Percentiles rank a stretch among this genome's conserved stretches.
These are phyloP conservation scores for Acacia concinna DNA, from an alignment of 331 rosid genomes.

Conservation along the genomic window DNA sequence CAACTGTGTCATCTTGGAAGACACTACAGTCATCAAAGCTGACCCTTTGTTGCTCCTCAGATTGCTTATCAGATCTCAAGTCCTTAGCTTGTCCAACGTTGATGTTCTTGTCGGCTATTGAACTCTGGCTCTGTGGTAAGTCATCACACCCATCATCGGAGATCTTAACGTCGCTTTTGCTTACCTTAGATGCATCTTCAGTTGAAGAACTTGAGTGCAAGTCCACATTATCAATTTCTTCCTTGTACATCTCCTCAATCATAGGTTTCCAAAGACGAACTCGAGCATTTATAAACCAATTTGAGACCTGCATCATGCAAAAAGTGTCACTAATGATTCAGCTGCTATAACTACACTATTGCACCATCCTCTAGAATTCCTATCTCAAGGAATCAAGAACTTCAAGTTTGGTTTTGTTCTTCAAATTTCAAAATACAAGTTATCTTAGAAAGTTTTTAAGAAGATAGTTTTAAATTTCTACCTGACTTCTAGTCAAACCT, in stretches of 20 bases:
- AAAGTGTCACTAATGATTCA: background rate
- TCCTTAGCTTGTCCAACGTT: slow-evolving; percentile 49
- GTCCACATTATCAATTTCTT: slow-evolving; percentile 63
- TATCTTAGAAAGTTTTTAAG: slow-evolving; percentile 14
- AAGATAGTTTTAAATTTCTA: slow-evolving; percentile 25
- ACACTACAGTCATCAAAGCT: slow-evolving; percentile 44
- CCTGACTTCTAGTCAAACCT: slow-evolving; percentile 90
- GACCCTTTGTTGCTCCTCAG: slow-evolving; percentile 52
- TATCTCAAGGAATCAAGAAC: background rate
- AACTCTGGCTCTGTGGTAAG: slow-evolving; percentile 53
- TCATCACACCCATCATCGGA: slow-evolving; percentile 53
- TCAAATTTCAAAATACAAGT: too few relatives aligned
- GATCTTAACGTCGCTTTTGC: slow-evolving; percentile 48
- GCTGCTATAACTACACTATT: background rate
- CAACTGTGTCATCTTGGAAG: slow-evolving; percentile 41
- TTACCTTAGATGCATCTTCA: slow-evolving; percentile 55
- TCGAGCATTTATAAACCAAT: slow-evolving; percentile 89
- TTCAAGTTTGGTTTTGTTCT: background rate
- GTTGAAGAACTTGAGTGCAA: slow-evolving; percentile 72
- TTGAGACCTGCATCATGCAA: slow-evolving; percentile 60
- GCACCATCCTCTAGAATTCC: background rate
- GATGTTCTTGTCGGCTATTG: slow-evolving; percentile 49
- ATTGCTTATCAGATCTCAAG: slow-evolving; percentile 45
- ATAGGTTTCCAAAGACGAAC: slow-evolving; percentile 94
- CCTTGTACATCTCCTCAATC: slow-evolving; percentile 91